Base-by-base conservation (phyloP, 441 rosid species). In the Gossypium gossypioides region DNA sequence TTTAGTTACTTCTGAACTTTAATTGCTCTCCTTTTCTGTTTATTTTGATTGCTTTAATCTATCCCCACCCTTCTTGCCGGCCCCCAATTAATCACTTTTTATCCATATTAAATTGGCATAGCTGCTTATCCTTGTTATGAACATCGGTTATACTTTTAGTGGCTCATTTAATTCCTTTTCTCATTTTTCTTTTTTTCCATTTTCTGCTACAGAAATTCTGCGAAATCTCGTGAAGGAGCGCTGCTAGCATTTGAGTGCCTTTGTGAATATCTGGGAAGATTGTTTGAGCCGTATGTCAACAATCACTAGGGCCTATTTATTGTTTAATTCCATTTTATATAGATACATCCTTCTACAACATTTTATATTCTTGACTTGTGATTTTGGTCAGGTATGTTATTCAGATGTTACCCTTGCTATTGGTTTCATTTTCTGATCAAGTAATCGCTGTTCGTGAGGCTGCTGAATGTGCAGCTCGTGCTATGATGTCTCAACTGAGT, bases 381-480 rank as follows among this genome's bases (percentile, higher is more conserved):
- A 27, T 75, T 51, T 70, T 82, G 78, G 54, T 78, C 79, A 96
- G 99, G 86, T 96, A 93, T 70, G 95, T 93, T 71, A 96, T 96
- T 81, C 93, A 86, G 81, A 86, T 96, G 97, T 80, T 96, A 75
- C 99, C 98, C 13, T 78, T 93, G 50, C 97, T 93, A 42, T 77
- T 96, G 86, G 97, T 90, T 75, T 90, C 96, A 69, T 96, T 96
- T 85, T 96, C 99, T 78, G 99, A 96, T 83, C 99, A 87, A 91
- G 97, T 93, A 66, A 88, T 91, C 62, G 98, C 98, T 8, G 97
- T 96, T 81, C 99, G 99, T 66, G 99, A 93, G 81, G 98, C 97
- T 80, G 97, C 97, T 73, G 98, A 96, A 75, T 90, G 97, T 78
- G 96, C 98, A 80, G 95, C 98, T 74, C 99, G 97, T 42, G 97